These are phyloP conservation scores for Rhodotorula sp. DNA, from an alignment of 1,284 basidiomycete species.

Conservation along the genomic window DNA sequence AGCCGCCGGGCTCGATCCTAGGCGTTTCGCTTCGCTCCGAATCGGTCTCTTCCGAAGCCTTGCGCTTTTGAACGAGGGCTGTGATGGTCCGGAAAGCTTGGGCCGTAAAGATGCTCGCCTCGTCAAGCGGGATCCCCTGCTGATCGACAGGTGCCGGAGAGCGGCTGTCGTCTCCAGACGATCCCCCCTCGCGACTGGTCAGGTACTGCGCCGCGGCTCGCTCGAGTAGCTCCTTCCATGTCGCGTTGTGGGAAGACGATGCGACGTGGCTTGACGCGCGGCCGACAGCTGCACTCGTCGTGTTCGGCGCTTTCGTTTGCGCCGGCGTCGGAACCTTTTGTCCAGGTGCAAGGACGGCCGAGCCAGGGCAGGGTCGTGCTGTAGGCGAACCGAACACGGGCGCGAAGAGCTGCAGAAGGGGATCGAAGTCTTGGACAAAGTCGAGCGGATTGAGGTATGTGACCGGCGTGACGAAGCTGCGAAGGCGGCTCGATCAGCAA, in stretches of 20 bases:
- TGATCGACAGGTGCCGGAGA: not conserved
- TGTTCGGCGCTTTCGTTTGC: not conserved
- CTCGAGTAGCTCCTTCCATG: constrained; percentile 3
- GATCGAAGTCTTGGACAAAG: constrained; percentile 26
- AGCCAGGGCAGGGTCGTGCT: constrained; percentile 2
- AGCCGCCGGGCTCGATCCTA: not conserved
- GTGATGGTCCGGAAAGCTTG: constrained; percentile 1
- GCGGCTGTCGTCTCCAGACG: not conserved
- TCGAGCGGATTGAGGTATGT: constrained; percentile 21
- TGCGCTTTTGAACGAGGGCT: not conserved
- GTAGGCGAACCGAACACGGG: constrained; percentile 15
- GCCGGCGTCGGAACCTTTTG: constrained; percentile 4
- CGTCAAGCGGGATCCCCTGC: not conserved
- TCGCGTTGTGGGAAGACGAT: too few relatives aligned
- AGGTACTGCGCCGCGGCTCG: not conserved
- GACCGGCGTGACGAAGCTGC: constrained; percentile 22
- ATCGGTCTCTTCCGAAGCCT: not conserved
- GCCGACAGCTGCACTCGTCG: not conserved
- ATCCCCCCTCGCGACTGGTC: not conserved
- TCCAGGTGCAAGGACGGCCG: constrained; percentile 26
- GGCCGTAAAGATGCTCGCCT: constrained; percentile 2
- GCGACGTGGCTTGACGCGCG: not conserved
- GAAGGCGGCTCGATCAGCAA: too few relatives aligned
- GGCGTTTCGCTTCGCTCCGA: not conserved
- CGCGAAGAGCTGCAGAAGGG: constrained; percentile 11